Conservation (phyloP, 345 rosid species). For the Boechera divaricarpa region DNA sequence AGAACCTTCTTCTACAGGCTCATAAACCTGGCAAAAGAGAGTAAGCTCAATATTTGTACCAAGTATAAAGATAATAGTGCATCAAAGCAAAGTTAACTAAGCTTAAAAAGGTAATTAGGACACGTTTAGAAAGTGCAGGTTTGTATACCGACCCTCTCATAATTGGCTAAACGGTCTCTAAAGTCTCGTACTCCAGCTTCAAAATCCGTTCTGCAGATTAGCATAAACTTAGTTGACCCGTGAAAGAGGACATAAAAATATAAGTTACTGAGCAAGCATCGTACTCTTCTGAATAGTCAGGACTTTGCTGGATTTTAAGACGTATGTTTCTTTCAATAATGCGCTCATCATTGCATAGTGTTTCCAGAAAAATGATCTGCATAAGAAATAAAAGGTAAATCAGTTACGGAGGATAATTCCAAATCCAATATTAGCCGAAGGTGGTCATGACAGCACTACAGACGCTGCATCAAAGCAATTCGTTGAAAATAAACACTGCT, state of each 20-base stretch:
- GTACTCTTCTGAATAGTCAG: constrained; percentile 99
- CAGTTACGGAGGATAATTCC: constrained; percentile 9
- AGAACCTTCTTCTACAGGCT: constrained; percentile 99
- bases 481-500: not conserved
- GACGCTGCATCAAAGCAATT: constrained; percentile 4
- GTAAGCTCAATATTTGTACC: constrained; percentile 21
- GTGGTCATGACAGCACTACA: constrained; percentile 19
- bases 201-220: constrained; percentile 80
- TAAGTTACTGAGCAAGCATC: constrained; percentile 43
- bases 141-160: constrained; percentile 69
- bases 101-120: constrained; percentile 26
- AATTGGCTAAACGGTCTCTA: constrained; percentile 82
- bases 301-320: constrained; percentile 98
- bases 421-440: constrained; percentile 17
- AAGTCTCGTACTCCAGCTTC: constrained; percentile 90
- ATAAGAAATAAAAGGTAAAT: constrained; percentile 23
- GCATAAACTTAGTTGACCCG: constrained; percentile 42
- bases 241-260: constrained; percentile 23
- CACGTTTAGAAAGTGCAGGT: constrained; percentile 31
- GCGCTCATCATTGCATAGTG: constrained; percentile 88
- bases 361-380: constrained; percentile 98
- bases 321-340: constrained; percentile 98
- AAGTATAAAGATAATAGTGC: constrained; percentile 29
- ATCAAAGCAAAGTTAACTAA: constrained; percentile 16
- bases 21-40: constrained; percentile 75